Percentiles rank a stretch among this genome's conserved stretches.
These are phyloP conservation scores for Exophiala xenobiotica DNA, from an alignment of 2,329 filamentous ascomycete species.

Conservation along the genomic window DNA sequence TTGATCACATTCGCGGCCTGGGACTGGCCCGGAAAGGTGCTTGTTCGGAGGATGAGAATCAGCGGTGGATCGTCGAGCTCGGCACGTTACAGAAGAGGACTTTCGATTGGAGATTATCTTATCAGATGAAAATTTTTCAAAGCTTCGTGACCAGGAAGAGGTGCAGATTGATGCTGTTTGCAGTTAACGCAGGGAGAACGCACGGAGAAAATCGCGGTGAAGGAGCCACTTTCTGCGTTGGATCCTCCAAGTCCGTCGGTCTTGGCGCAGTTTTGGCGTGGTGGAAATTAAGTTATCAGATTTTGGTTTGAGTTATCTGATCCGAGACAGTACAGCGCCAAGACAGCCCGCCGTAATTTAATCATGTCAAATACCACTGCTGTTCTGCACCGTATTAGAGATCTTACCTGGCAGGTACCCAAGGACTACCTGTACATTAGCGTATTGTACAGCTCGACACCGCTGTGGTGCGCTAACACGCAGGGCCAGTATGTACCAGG, in stretches of 20 bases:
- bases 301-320: slow-evolving; percentile 14
- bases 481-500: not conserved
- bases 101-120: slow-evolving; percentile 19
- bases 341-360: not conserved
- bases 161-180: not conserved
- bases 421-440: too few relatives aligned
- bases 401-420: not conserved
- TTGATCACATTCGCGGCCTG: too few relatives aligned
- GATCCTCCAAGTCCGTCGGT: not conserved
- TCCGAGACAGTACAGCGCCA: slow-evolving; percentile 3
- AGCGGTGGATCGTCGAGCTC: not conserved
- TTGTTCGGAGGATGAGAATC: not conserved
- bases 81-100: not conserved
- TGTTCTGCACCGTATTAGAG: not conserved
- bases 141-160: not conserved
- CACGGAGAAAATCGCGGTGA: not conserved
- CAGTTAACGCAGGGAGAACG: not conserved
- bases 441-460: not conserved
- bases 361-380: not conserved
- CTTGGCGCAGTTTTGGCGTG: not conserved
- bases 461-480: not conserved
- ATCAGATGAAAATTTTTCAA: slow-evolving; percentile 26
- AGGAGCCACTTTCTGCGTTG: not conserved
- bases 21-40: not conserved
- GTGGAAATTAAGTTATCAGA: slow-evolving; percentile 20